Conservation (phyloP, 2,329 filamentous ascomycete genomes). For the Hirsutella minnesotensis region DNA sequence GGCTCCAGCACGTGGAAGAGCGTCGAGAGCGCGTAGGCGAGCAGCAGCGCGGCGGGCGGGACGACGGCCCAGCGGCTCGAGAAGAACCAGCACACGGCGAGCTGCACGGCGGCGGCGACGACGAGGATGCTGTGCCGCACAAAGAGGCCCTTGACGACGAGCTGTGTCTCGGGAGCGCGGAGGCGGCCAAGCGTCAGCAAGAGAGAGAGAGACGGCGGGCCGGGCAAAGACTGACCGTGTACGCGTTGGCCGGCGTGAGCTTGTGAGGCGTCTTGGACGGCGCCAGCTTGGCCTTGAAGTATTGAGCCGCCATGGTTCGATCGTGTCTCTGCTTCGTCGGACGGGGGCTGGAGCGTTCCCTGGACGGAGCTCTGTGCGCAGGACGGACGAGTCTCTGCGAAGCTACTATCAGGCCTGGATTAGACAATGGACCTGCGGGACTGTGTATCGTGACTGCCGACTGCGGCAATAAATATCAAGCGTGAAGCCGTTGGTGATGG, state of each 20-base stretch:
- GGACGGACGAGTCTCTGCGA: too few relatives aligned
- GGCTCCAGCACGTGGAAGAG: constrained; percentile 11
- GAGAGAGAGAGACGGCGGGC: not conserved
- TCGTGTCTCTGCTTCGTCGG: too few relatives aligned
- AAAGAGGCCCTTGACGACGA: constrained; percentile 20
- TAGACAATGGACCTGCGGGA: too few relatives aligned
- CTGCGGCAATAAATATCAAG: too few relatives aligned
- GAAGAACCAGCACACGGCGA: constrained; percentile 18
- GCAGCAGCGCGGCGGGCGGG: constrained; percentile 16
- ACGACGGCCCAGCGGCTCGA: constrained; percentile 22
- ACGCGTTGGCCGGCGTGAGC: not conserved
- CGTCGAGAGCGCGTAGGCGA: constrained; percentile 19
- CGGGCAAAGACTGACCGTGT: not conserved
- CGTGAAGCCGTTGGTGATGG: too few relatives aligned
- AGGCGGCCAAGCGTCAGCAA: not conserved
- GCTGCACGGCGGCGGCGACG: constrained; percentile 22
- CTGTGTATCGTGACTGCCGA: too few relatives aligned
- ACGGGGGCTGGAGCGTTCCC: too few relatives aligned
- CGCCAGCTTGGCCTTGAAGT: constrained; percentile 14
- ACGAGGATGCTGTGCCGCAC: constrained; percentile 19
- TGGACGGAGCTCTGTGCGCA: too few relatives aligned
- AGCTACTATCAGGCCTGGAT: too few relatives aligned
- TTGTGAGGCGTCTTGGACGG: constrained; percentile 9
- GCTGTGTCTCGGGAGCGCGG: not conserved
- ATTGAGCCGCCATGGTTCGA: not conserved